Base-by-base conservation (phyloP, 345 rosid genomes). In the Arabidopsis suecica region DNA sequence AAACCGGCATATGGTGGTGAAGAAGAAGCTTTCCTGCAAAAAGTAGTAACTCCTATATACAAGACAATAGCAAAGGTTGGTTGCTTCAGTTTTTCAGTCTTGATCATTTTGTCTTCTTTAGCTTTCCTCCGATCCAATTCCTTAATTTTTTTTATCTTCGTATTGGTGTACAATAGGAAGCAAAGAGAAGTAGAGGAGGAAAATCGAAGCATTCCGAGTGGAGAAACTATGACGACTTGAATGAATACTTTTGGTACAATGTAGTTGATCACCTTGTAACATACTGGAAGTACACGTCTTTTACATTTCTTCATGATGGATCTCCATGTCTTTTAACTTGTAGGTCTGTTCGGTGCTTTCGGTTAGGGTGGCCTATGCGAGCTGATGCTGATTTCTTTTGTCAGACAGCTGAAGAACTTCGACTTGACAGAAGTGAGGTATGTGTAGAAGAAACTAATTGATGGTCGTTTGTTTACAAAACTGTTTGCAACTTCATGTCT, bases 301-400 rank as follows among this genome's bases (percentile, higher is more conserved):
- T 41, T 30, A 49, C 5, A 77, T 18, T n/a, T 71, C 23, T 30
- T 65, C 49, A 58, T 10, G 48, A 38, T 12, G 44, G 22, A 25
- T 22, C 75, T 5, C 34, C 50, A 5, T 45, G 51, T 54, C 30
- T 65, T 34, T 45, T 25, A 56, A 65, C 53, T 55, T 80, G 51
- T 61, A 86, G 93, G 93, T 88, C 93, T 68, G 71, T 75, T 61
- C 88, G 85, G 62, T 88, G 93, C 78, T 86, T 88, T 81, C 85
- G 93, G 28, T 53, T 88, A 78, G 88, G 93, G 58, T 88, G 93
- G 93, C 93, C 90, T 48, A 88, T 86, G 93, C 85, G 89, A 41
- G 88, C 85, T 56, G 89, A 86, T 72, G 93, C 93, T 50, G 90
- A 86, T 85, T 88, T 88, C 89, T 88, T 88, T 80, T 82, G 83